Percentiles rank a stretch among this genome's conserved stretches.
phyloP scores from a whole-genome alignment of 2,329 filamentous ascomycete genomes.

The Beauveria sp. region DNA sequence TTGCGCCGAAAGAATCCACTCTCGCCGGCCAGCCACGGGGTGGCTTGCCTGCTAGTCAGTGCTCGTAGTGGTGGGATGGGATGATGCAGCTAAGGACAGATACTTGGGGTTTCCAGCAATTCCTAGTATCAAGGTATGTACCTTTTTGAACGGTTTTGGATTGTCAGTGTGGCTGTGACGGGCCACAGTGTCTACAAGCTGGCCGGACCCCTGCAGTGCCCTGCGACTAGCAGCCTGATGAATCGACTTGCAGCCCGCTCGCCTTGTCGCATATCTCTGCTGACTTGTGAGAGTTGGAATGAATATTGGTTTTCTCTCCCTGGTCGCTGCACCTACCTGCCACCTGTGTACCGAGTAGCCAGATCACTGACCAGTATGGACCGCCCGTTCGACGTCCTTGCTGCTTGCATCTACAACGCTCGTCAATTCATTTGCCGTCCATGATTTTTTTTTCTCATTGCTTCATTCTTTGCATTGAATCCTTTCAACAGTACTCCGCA shows the following conservation, averaged over 20 bases:
- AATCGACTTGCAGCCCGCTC: too few species aligned
- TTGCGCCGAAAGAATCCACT: not conserved
- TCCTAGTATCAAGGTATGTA: too few species aligned
- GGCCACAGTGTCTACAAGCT: not conserved
- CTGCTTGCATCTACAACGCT: not conserved
- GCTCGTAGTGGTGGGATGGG: not conserved
- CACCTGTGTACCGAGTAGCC: too few species aligned
- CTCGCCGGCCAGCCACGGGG: not conserved
- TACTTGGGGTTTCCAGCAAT: too few species aligned
- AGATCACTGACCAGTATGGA: too few species aligned
- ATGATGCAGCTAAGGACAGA: not conserved
- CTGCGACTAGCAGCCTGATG: too few species aligned
- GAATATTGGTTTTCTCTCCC: too few species aligned
- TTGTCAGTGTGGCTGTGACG: not conserved
- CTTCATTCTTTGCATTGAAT: not conserved
- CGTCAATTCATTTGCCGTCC: not conserved
- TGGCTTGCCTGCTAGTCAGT: not conserved
- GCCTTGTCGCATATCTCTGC: too few species aligned
- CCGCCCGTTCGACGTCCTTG: not conserved
- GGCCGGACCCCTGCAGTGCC: not conserved
- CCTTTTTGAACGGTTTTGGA: not conserved
- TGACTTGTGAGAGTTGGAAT: too few species aligned
- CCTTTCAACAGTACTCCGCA: too few species aligned
- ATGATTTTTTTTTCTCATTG: not conserved
- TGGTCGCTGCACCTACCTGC: too few species aligned